Percentiles rank a stretch among this genome's conserved stretches.
Conservation (phyloP, 2,329 filamentous ascomycete genomes). For the Sporothrix variecibatus region DNA sequence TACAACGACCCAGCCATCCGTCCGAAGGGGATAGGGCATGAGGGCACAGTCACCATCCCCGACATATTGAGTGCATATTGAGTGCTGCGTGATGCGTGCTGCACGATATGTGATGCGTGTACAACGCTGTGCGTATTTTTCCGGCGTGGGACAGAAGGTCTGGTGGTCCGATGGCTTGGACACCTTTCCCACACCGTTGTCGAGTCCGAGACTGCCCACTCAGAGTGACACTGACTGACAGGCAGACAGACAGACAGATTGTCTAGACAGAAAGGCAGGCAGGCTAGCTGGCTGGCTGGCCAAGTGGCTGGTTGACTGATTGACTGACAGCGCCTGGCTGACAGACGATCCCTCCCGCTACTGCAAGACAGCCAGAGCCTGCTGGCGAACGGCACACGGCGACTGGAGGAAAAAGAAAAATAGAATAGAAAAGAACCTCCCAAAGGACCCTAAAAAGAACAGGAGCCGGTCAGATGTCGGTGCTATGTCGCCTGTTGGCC, state of each 20-base stretch:
- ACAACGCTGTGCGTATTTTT: slow-evolving; percentile 13
- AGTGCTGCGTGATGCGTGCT: not conserved
- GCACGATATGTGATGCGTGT: slow-evolving; percentile 1
- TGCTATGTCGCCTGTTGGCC: slow-evolving; percentile 19
- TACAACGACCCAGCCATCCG: slow-evolving; percentile 12
- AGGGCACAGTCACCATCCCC: slow-evolving; percentile 1
- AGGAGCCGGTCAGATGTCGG: slow-evolving; percentile 26
- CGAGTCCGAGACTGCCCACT: not conserved
- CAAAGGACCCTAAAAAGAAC: not conserved
- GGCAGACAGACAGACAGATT: not conserved
- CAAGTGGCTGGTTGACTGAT: too few species aligned
- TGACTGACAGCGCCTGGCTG: not conserved
- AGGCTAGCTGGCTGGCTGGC: too few species aligned
- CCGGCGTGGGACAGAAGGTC: slow-evolving; percentile 17
- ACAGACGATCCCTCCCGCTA: not conserved
- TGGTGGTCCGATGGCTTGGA: not conserved
- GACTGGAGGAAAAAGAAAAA: not conserved
- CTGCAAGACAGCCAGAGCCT: slow-evolving; percentile 13
- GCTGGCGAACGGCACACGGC: not conserved
- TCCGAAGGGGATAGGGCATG: not conserved
- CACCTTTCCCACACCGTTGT: not conserved
- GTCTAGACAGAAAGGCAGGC: too few species aligned
- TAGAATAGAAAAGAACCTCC: not conserved
- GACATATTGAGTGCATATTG: not conserved
- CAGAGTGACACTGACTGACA: not conserved